Conservation (phyloP, 1,139 yeast genomes). For the Diutina siamensis region DNA sequence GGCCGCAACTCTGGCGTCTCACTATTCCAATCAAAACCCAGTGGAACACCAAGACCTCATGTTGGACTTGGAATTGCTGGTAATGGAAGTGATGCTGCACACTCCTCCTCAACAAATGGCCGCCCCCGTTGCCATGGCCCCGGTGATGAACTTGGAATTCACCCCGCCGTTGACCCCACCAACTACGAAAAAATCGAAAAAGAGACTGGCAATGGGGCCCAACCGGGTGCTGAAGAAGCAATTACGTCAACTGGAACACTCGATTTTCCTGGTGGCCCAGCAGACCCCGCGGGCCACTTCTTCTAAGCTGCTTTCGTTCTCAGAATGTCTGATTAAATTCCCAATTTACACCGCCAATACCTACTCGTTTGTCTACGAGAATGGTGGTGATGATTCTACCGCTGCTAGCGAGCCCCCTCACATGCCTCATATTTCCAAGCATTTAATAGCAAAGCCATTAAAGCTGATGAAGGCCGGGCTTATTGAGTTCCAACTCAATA, state of each 20-base stretch:
- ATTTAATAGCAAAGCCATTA: not conserved
- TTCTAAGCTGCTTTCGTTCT: slow-evolving; percentile 1
- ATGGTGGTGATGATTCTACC: not conserved
- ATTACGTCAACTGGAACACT: slow-evolving; percentile 4
- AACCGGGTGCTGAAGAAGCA: slow-evolving; percentile 5
- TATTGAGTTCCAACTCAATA: slow-evolving; percentile 4
- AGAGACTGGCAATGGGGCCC: not conserved
- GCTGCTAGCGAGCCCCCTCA: not conserved
- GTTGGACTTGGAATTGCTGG: slow-evolving; percentile 1
- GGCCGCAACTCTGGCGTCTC: not conserved
- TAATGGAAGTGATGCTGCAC: slow-evolving; percentile 2
- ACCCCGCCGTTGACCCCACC: not conserved
- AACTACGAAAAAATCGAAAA: not conserved
- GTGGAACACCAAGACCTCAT: not conserved
- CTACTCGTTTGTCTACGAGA: slow-evolving; percentile 2
- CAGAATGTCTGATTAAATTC: slow-evolving; percentile 5
- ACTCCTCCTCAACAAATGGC: not conserved
- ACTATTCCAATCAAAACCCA: no score
- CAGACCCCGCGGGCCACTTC: not conserved
- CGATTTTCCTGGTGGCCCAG: slow-evolving; percentile 1
- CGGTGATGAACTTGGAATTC: not conserved
- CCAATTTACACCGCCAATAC: slow-evolving; percentile 5
- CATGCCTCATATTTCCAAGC: not conserved
- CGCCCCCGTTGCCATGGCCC: not conserved
- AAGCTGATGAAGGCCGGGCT: slow-evolving; percentile 6